A percentile compares a stretch with the other conserved stretches of the same genome.
These are phyloP conservation scores for Pisolithus orientalis DNA, from an alignment of 768 basidiomycete species.

Conservation along the genomic window DNA sequence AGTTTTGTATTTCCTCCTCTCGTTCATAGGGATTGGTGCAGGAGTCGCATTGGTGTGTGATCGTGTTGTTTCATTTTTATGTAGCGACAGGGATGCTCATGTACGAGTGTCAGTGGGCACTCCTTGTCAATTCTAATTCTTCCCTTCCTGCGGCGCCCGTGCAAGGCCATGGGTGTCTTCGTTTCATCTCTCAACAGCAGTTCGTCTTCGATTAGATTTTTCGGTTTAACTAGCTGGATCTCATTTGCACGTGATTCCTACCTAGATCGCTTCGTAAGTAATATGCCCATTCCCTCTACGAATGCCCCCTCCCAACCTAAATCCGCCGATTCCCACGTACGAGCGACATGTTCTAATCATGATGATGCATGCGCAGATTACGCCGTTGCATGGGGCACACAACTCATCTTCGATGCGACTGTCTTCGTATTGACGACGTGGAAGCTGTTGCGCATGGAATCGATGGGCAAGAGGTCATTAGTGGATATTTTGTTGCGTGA, in stretches of 20 bases:
- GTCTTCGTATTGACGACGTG: constrained; percentile 11
- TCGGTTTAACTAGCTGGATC: too few relatives aligned
- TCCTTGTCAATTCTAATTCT: too few relatives aligned
- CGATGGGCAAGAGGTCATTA: not conserved
- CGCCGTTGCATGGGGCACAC: not conserved
- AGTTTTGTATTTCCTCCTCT: constrained; percentile 3
- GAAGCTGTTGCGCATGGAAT: not conserved
- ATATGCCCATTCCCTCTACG: too few relatives aligned
- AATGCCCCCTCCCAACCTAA: too few relatives aligned
- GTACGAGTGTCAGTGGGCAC: too few relatives aligned
- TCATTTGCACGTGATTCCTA: too few relatives aligned
- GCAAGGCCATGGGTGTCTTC: not conserved
- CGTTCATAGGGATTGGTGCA: not conserved
- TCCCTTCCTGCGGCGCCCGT: too few relatives aligned
- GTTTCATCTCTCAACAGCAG: not conserved
- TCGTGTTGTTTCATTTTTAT: too few relatives aligned
- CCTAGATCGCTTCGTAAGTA: too few relatives aligned
- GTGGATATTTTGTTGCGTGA: constrained; percentile 2
- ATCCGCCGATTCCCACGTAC: too few relatives aligned
- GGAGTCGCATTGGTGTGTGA: constrained; percentile 5
- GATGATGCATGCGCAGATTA: not conserved
- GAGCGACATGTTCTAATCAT: not conserved
- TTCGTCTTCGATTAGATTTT: not conserved
- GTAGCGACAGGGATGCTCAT: too few relatives aligned
- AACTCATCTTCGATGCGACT: constrained; percentile 14